These are phyloP conservation scores for Astrephomene gubernaculifera DNA, from an alignment of 139 green algal species.

Conservation along the genomic window DNA sequence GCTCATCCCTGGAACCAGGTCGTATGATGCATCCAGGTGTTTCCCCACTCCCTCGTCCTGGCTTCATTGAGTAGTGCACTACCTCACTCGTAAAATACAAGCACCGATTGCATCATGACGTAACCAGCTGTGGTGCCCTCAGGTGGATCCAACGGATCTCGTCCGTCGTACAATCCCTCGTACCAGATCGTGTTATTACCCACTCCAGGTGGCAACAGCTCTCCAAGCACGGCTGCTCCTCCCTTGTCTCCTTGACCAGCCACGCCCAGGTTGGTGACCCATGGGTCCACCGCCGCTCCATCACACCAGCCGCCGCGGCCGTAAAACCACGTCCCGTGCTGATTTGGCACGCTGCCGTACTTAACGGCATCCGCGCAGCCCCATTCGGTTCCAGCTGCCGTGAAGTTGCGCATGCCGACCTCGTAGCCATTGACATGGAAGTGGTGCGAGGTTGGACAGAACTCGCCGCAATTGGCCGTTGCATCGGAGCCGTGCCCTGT, in stretches of 20 bases:
- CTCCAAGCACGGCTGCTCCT: too few species aligned
- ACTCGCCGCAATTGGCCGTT: constrained; percentile 65
- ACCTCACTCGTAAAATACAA: constrained; percentile 33
- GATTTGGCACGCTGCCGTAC: constrained; percentile 63
- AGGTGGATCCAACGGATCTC: constrained; percentile 4
- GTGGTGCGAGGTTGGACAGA: constrained; percentile 62
- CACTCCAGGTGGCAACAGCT: background rate
- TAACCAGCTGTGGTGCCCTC: background rate
- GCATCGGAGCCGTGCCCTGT: constrained; percentile 66
- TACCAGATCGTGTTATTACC: constrained; percentile 1
- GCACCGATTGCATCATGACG: constrained; percentile 16
- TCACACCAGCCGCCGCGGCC: constrained; percentile 70
- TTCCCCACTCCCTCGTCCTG: too few species aligned
- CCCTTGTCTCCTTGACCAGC: too few species aligned
- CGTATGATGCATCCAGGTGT: too few species aligned
- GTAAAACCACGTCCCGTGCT: constrained; percentile 74
- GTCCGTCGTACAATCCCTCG: constrained; percentile 10
- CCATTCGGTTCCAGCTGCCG: constrained; percentile 55
- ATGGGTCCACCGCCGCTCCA: constrained; percentile 44
- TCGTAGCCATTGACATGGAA: constrained; percentile 60
- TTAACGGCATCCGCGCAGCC: constrained; percentile 64
- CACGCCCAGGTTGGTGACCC: background rate
- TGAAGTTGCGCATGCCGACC: background rate
- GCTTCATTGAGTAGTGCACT: too few species aligned
- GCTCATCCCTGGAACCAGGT: too few species aligned